Conservation (phyloP, 2,329 filamentous ascomycete species). For the Fusarium continuum region DNA sequence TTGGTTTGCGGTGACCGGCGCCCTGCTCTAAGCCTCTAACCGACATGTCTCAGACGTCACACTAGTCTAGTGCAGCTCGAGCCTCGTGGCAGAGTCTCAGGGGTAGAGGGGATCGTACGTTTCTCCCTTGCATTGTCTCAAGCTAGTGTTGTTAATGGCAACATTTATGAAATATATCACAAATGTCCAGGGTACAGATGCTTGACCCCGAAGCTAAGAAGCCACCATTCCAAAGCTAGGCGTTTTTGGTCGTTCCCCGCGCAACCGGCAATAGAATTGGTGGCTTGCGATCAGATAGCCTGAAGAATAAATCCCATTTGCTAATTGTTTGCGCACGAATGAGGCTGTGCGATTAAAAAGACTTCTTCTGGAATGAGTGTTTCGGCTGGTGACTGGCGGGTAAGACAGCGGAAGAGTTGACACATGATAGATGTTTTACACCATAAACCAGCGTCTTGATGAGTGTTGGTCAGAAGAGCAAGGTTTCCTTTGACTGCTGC, state of each 20-base stretch:
- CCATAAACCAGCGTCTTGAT: too few relatives aligned
- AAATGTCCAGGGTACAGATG: not conserved
- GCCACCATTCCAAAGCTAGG: constrained; percentile 18
- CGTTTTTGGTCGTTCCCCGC: not conserved
- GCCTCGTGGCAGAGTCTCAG: constrained; percentile 1
- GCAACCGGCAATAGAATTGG: not conserved
- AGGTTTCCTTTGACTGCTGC: too few relatives aligned
- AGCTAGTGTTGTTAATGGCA: too few relatives aligned
- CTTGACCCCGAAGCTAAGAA: not conserved
- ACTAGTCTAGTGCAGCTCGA: not conserved
- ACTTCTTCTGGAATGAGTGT: constrained; percentile 6
- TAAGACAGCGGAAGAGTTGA: not conserved
- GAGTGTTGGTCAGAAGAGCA: too few relatives aligned
- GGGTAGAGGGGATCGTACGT: not conserved
- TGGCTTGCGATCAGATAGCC: constrained; percentile 1
- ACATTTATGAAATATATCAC: too few relatives aligned
- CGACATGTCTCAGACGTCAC: not conserved
- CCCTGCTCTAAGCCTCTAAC: not conserved
- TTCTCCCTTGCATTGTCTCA: not conserved
- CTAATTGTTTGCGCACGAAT: not conserved
- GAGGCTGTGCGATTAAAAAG: not conserved
- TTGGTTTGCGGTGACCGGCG: too few relatives aligned
- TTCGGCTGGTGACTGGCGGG: not conserved
- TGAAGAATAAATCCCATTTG: not conserved
- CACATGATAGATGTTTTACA: too few relatives aligned